phyloP scores from a whole-genome alignment of 2,329 filamentous ascomycete genomes.

The Alternaria viburni region DNA sequence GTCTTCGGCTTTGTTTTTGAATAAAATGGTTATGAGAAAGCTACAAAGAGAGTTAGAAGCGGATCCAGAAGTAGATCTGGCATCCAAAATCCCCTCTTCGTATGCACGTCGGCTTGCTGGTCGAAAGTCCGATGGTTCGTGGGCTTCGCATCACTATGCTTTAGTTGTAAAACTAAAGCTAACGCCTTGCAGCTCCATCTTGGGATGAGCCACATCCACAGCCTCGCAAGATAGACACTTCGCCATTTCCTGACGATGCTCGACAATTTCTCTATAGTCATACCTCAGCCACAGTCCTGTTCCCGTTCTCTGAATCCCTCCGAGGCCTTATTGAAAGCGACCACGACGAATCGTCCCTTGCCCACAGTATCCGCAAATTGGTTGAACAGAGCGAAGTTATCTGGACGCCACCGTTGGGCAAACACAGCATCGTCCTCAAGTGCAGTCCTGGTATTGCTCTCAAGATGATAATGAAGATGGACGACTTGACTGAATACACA shows the following conservation, averaged over 20 bases:
- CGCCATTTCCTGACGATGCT: neutral
- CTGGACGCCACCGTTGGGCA: neutral
- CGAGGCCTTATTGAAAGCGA: neutral
- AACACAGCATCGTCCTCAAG: neutral
- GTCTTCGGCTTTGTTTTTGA: neutral
- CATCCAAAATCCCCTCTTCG: neutral
- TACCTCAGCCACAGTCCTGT: neutral
- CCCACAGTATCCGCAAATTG: neutral
- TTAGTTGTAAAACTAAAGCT: neutral
- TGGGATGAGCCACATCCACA: neutral
- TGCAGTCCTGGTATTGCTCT: neutral
- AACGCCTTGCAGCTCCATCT: neutral
- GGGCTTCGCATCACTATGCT: neutral
- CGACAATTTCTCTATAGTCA: neutral
- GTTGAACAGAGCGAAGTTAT: neutral
- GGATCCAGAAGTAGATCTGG: neutral
- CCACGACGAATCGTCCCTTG: neutral
- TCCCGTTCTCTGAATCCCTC: neutral
- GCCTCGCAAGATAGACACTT: neutral
- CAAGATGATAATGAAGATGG: neutral
- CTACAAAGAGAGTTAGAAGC: neutral
- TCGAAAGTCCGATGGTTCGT: neutral
- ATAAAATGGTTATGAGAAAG: neutral
- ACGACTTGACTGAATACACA: neutral
- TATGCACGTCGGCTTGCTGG: neutral